Percentiles rank a stretch among this genome's conserved stretches.
Evolutionary conservation across 179 eudicot species (phyloP).

Genomic region (Carnegiea gigantea): DNA sequence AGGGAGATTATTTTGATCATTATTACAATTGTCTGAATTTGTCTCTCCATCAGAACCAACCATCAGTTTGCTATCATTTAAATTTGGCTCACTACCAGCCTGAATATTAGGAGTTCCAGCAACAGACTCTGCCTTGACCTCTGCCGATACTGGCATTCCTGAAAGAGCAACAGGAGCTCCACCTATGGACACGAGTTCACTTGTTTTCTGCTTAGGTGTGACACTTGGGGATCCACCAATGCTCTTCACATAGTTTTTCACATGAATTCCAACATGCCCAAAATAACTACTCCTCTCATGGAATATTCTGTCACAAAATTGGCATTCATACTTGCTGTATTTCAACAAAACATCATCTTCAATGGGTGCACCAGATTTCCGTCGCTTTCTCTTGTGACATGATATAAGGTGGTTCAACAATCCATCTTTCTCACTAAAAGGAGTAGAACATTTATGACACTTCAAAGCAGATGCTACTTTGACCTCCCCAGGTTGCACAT

Average conservation of each 20-base stretch:
- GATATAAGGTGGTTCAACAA: slow-evolving; percentile 65
- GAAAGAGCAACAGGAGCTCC: slow-evolving; percentile 32
- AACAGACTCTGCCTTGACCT: slow-evolving; percentile 24
- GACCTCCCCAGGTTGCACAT: slow-evolving; percentile 31
- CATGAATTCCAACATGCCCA: slow-evolving; percentile 84
- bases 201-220: slow-evolving; percentile 32
- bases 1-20: slow-evolving; percentile 26
- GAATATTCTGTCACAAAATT: slow-evolving; percentile 69
- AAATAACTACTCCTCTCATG: slow-evolving; percentile 61
- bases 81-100: slow-evolving; percentile 22
- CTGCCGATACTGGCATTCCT: slow-evolving; percentile 26
- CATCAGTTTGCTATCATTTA: slow-evolving; percentile 20
- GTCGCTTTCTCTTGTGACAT: slow-evolving; percentile 64
- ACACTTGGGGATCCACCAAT: slow-evolving; percentile 43
- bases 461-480: slow-evolving; percentile 35
- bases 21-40: slow-evolving; percentile 20
- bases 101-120: slow-evolving; percentile 25
- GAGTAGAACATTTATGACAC: slow-evolving; percentile 65
- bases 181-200: slow-evolving; percentile 28
- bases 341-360: slow-evolving; percentile 60
- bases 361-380: slow-evolving; percentile 51
- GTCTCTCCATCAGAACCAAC: slow-evolving; percentile 33
- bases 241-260: slow-evolving; percentile 55
- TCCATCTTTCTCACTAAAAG: slow-evolving; percentile 54
- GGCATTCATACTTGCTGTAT: slow-evolving; percentile 77